These are phyloP conservation scores for Nemania serpens DNA, from an alignment of 2,329 filamentous ascomycete species.

Conservation along the genomic window DNA sequence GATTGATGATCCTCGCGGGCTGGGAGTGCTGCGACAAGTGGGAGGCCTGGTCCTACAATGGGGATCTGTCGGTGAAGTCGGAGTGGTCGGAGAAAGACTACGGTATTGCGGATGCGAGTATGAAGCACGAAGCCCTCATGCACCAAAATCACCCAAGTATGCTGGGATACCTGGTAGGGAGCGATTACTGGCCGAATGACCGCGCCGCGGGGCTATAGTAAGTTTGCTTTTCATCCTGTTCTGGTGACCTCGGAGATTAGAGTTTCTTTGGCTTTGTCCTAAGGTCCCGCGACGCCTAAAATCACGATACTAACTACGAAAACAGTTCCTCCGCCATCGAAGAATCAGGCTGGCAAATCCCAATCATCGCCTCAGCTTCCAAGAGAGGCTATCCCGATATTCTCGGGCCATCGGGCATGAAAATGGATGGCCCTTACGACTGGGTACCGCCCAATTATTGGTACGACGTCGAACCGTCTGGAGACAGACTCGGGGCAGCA, in stretches of 20 bases:
- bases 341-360: slow-evolving; percentile 58
- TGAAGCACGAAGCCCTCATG: slow-evolving; percentile 64
- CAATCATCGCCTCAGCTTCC: slow-evolving; percentile 62
- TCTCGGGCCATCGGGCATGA: slow-evolving; percentile 63
- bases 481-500: slow-evolving; percentile 56
- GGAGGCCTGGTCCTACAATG: slow-evolving; percentile 67
- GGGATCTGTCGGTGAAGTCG: slow-evolving; percentile 50
- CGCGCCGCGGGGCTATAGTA: slow-evolving; percentile 47
- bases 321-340: slow-evolving; percentile 50
- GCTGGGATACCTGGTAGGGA: slow-evolving; percentile 62
- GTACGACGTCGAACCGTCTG: slow-evolving; percentile 52
- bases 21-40: slow-evolving; percentile 73
- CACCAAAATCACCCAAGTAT: slow-evolving; percentile 64
- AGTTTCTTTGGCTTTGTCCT: not conserved
- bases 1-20: slow-evolving; percentile 64
- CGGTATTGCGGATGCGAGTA: slow-evolving; percentile 55
- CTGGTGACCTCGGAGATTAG: not conserved
- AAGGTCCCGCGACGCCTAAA: too few relatives aligned
- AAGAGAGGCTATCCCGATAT: slow-evolving; percentile 57
- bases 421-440: slow-evolving; percentile 70
- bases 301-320: not conserved
- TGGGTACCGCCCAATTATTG: slow-evolving; percentile 70
- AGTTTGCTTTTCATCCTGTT: not conserved
- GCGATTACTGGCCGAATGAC: slow-evolving; percentile 67
- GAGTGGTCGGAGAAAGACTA: slow-evolving; percentile 61